Base-by-base conservation (phyloP, 768 basidiomycete species). In the Neoboletus magnificus region DNA sequence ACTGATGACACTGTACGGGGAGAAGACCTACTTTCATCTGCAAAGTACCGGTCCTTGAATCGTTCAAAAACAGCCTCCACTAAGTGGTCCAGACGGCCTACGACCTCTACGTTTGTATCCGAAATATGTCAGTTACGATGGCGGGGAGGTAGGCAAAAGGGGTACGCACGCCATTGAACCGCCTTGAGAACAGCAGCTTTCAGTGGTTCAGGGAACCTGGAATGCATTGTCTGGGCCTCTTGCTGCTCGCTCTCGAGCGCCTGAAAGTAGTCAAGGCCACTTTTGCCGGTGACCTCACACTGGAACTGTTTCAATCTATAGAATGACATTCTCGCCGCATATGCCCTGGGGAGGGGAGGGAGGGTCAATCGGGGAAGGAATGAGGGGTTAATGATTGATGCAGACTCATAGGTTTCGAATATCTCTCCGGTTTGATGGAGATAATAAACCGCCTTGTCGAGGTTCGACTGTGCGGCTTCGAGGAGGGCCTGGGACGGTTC, bases 221-320 rank as follows among this genome's bases (percentile, higher is more conserved):
- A 82, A 69, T 98, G 93, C 72, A 98, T 81, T 29, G 88, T 90
- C 54, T 87, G 81, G 32, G 91, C 91, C 74, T 98, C 97, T 63
- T 86, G 85, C 56, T 82, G 84, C 73, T 99, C 97, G 55, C 91
- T 94, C 63, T 92, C 86, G 43, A 95, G 79, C 23, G 97, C 97
- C 66, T 93, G 86, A 72, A 95, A 97, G 75, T 93, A 99, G 77
- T 92, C 89, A 51, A 98, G 81, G 52, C 87, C 86, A 62, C 91
- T 89, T 77, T 93, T 96, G 73, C 95, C 93, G 33, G 92, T 93
- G 66, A 95, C 92, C 76, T 98, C 96, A 71, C 96, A 98, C 68
- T 96, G 93, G 74, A 98, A 98, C 67, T 94, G 88, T 67, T 92
- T 93, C 56, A 91, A 82, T 52, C 86, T 83, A 77, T 97, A 97